A percentile compares a stretch with the other conserved stretches of the same genome.
phyloP scores from a whole-genome alignment of 2,329 filamentous ascomycete genomes.

The Diaporthe sp. region DNA sequence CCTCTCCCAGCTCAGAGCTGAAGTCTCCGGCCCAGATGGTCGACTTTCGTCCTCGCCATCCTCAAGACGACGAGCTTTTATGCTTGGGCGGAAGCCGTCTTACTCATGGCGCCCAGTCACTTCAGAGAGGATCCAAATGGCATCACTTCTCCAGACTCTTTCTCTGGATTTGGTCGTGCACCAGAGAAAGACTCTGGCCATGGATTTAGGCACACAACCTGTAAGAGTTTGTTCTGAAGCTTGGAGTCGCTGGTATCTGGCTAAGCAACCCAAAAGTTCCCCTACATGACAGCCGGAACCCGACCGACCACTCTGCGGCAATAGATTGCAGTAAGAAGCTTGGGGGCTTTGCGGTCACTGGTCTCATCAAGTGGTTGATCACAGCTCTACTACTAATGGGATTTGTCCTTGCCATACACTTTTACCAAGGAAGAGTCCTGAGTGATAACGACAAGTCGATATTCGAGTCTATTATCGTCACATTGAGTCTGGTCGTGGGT shows the following conservation, averaged over 20 bases:
- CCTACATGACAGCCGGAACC: neutral
- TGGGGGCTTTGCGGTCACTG: neutral
- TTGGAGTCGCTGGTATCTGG: neutral
- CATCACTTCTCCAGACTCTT: neutral
- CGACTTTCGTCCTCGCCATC: neutral
- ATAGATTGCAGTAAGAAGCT: neutral
- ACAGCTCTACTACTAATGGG: neutral
- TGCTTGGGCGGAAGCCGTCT: neutral
- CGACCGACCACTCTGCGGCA: too few species aligned
- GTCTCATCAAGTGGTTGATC: neutral
- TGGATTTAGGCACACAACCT: neutral
- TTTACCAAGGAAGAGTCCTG: neutral
- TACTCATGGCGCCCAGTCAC: neutral
- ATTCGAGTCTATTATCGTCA: conserved; percentile 5
- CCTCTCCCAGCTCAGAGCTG: neutral
- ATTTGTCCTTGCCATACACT: neutral
- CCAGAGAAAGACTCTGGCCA: neutral
- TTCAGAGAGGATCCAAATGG: neutral
- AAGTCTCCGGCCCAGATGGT: neutral
- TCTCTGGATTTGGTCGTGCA: neutral
- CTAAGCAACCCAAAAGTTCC: neutral
- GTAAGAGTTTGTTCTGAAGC: neutral
- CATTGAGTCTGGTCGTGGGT: neutral
- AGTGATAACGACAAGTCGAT: neutral
- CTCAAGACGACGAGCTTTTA: neutral